Base-by-base conservation (phyloP, 2,329 filamentous ascomycete genomes). In the Aspergillus eucalypticola region DNA sequence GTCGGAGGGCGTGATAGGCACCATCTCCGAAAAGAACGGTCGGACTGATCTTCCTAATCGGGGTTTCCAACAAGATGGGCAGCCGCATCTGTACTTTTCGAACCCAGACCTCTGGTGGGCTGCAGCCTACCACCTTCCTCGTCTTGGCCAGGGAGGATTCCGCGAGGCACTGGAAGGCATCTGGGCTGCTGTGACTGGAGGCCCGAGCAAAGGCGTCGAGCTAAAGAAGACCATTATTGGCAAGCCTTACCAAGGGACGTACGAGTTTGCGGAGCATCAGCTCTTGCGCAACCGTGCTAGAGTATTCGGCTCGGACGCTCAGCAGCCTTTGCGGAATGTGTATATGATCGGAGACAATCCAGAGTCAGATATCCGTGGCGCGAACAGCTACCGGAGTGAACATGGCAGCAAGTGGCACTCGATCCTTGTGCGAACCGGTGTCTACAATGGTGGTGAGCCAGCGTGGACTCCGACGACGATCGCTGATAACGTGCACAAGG, bases 321-420 rank as follows among this genome's bases (percentile, higher is more conserved):
- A 76, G 2, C 74, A 70, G 19, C 82, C 83, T n/a, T 76, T 96
- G 58, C 82, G 83, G 69, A 85, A 83, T 46, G 92, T 98, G 10
- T 98, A 96, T 77, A 98, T 98, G 94, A 86, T 98, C 44, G 95
- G 95, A 5, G 90, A 94, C 71, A 94, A 94, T 70, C 90, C 90
- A 5, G 91, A 91, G 71, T 95, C 90, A 67, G 95, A 99, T 74
- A 96, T 99, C 66, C 82, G 86, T 5, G 95, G 95, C 5, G 93
- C 91, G 19, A 96, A 96, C 72, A 83, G 84, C 49, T 96, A 90
- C 71, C 71, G 79, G 48, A 90, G 89, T 63, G 79, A 83, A 3
- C 77, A 83, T 59, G 88, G 88, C 8, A 90, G 87, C n/a, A 81
- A 87, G 60, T 96, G 93, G 92, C 79, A 83, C 42, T 90, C 89